These are phyloP conservation scores for Globisporangium nagaii DNA, from an alignment of 352 stramenopile genomes.

Conservation along the genomic window DNA sequence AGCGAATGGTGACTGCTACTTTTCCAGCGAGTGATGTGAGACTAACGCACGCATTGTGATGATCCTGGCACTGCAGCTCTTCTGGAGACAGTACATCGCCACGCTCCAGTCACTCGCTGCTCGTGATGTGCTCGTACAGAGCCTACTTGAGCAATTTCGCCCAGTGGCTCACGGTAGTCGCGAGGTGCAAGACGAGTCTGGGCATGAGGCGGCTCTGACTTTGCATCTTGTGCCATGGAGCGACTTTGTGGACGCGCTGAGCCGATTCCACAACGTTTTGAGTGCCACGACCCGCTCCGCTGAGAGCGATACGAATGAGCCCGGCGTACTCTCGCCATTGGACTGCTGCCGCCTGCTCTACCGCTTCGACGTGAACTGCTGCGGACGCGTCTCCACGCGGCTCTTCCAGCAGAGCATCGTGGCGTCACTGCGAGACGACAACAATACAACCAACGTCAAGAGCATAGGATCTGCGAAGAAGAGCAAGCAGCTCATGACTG, in stretches of 20 bases:
- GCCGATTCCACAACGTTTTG: conserved; percentile 17
- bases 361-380: conserved; percentile 27
- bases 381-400: conserved; percentile 16
- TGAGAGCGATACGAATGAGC: not conserved
- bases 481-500: not conserved
- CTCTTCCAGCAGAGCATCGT: conserved; percentile 15
- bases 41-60: not conserved
- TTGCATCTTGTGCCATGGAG: conserved; percentile 8
- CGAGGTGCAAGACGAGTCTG: too few relatives aligned
- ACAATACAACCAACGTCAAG: not conserved
- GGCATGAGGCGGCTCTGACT: too few relatives aligned
- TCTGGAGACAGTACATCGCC: conserved; percentile 11
- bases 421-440: conserved; percentile 8
- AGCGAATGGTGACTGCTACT: too few relatives aligned
- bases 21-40: too few relatives aligned
- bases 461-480: not conserved
- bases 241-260: conserved; percentile 19
- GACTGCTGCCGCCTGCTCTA: conserved; percentile 38
- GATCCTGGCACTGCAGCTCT: too few relatives aligned
- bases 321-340: not conserved
- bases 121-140: not conserved
- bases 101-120: not conserved
- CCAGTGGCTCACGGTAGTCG: too few relatives aligned
- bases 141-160: not conserved
- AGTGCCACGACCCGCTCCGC: not conserved